phyloP scores from a whole-genome alignment of 768 basidiomycete genomes.

The Pulveroboletus sp. region DNA sequence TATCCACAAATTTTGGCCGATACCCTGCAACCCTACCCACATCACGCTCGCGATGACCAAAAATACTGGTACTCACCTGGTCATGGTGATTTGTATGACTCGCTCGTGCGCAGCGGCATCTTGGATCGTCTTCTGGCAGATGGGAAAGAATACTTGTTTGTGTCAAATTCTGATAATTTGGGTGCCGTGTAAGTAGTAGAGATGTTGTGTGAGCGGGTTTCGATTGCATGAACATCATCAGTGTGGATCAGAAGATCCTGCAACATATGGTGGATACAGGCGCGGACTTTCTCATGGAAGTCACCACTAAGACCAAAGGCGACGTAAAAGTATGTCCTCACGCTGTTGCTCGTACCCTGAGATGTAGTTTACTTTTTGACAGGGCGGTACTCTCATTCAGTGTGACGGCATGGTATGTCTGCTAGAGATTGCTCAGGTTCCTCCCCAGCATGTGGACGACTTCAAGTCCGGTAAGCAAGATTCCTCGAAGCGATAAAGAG shows the following conservation, averaged over 20 bases:
- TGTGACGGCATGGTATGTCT: constrained; percentile 74
- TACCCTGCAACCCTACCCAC: constrained; percentile 80
- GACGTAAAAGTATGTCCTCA: constrained; percentile 47
- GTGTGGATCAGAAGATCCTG: constrained; percentile 81
- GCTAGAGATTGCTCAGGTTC: constrained; percentile 74
- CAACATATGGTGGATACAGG: constrained; percentile 81
- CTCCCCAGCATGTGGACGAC: constrained; percentile 67
- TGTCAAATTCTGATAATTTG: constrained; percentile 96
- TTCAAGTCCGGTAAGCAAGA: constrained; percentile 57
- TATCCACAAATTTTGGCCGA: constrained; percentile 94
- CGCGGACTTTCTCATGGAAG: constrained; percentile 91
- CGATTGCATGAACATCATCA: constrained; percentile 21
- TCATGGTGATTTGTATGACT: constrained; percentile 95
- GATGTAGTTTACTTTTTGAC: neutral
- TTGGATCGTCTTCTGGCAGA: constrained; percentile 85
- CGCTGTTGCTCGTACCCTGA: neutral
- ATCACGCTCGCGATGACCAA: constrained; percentile 79
- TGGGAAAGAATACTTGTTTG: constrained; percentile 96
- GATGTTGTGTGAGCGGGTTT: constrained; percentile 1
- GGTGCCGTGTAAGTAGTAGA: constrained; percentile 73
- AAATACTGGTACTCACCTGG: constrained; percentile 95
- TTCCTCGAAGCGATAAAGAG: neutral
- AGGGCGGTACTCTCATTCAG: constrained; percentile 88
- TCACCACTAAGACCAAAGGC: constrained; percentile 96
- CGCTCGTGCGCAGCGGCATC: constrained; percentile 85